Evolutionary conservation across 441 rosid genomes (phyloP).

Genomic region (Adansonia gregorii): DNA sequence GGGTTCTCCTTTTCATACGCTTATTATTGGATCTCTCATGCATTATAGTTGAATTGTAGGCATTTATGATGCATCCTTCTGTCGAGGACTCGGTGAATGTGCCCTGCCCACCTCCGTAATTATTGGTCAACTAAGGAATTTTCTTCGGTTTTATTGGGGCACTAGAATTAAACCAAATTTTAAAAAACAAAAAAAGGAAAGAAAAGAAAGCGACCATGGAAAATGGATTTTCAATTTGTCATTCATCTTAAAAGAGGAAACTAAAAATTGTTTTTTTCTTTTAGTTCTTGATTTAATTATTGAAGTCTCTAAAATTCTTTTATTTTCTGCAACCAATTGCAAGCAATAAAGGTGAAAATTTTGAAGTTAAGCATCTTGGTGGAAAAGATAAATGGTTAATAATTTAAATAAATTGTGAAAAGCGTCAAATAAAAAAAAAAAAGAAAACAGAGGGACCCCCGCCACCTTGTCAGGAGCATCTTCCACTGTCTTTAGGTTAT

Average conservation of each 20-base stretch:
- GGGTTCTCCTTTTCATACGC: conserved; percentile 20
- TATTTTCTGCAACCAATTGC: background rate
- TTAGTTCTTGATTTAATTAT: background rate
- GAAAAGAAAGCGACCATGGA: no score
- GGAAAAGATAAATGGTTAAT: background rate
- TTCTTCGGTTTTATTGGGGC: background rate
- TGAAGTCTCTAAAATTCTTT: background rate
- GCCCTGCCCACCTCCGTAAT: background rate
- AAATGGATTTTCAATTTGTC: no score
- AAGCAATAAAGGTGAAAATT: background rate
- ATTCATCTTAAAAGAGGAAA: background rate
- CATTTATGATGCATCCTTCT: background rate
- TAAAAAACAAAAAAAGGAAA: no score
- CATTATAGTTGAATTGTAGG: background rate
- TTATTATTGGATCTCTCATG: conserved; percentile 22
- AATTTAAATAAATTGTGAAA: background rate
- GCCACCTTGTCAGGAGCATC: no score
- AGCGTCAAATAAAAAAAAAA: background rate
- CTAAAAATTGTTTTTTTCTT: no score
- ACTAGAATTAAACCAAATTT: no score
- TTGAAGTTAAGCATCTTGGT: no score
- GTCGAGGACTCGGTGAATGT: background rate
- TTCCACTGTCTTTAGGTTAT: background rate
- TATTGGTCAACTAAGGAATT: conserved; percentile 17
- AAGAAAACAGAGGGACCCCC: no score